phyloP scores from a whole-genome alignment of 2,329 filamentous ascomycete genomes.

The Zymoseptoria crescenta region DNA sequence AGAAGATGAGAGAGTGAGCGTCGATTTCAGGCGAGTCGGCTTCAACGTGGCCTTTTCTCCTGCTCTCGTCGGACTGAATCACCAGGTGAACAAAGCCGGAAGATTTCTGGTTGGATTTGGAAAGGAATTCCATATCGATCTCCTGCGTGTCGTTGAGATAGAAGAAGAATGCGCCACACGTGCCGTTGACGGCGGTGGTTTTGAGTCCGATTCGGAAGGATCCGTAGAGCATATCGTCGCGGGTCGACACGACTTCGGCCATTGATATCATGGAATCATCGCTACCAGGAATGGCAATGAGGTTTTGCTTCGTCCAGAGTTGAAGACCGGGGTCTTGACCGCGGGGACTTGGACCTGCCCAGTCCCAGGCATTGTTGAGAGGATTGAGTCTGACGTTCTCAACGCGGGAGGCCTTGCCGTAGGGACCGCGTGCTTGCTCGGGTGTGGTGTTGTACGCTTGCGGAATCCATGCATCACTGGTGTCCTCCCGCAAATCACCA shows the following conservation, averaged over 20 bases:
- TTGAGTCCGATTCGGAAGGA: constrained; percentile 63
- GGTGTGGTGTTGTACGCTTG: constrained; percentile 60
- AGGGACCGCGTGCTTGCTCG: constrained; percentile 52
- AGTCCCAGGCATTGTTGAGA: constrained; percentile 34
- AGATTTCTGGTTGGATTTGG: constrained; percentile 45
- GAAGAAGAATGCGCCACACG: constrained; percentile 76
- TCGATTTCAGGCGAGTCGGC: constrained; percentile 51
- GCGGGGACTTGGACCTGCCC: constrained; percentile 36
- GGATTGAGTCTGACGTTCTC: constrained; percentile 52
- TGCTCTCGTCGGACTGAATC: constrained; percentile 59
- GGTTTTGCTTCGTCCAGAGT: constrained; percentile 46
- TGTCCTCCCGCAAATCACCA: constrained; percentile 26
- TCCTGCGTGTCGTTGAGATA: constrained; percentile 73
- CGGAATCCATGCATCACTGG: constrained; percentile 49
- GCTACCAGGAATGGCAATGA: constrained; percentile 8
- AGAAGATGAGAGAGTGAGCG: constrained; percentile 54
- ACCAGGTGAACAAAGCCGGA: constrained; percentile 61
- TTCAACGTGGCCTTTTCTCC: constrained; percentile 54
- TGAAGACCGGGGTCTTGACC: constrained; percentile 47
- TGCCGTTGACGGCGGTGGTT: constrained; percentile 53
- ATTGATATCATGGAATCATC: constrained; percentile 43
- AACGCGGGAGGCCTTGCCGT: constrained; percentile 55
- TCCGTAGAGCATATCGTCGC: constrained; percentile 60
- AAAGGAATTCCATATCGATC: constrained; percentile 75
- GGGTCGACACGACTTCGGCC: constrained; percentile 56